These are phyloP conservation scores for Cladophialophora exuberans DNA, from an alignment of 2,329 filamentous ascomycete species.

Conservation along the genomic window DNA sequence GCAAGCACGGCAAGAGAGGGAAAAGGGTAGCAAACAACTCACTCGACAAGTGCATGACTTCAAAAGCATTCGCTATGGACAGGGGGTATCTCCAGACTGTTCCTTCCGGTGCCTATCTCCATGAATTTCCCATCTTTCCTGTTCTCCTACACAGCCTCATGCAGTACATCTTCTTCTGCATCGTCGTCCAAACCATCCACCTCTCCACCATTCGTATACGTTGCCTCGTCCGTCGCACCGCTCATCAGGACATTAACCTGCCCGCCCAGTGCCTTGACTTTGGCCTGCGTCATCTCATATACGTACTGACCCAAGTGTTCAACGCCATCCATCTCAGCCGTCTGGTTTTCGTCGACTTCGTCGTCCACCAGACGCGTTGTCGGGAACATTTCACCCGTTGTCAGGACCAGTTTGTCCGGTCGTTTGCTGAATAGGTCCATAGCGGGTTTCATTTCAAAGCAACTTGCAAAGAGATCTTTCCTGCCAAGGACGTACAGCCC, in stretches of 20 bases:
- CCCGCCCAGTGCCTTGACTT: conserved; percentile 61
- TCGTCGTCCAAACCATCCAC: conserved; percentile 41
- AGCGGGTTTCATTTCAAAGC: conserved; percentile 82
- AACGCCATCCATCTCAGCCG: conserved; percentile 79
- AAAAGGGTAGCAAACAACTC: too few relatives aligned
- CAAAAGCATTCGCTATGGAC: too few relatives aligned
- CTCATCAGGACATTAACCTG: conserved; percentile 41
- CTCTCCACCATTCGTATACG: conserved; percentile 42
- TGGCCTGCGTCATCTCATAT: conserved; percentile 87
- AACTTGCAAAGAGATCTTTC: conserved; percentile 83
- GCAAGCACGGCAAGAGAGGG: too few relatives aligned
- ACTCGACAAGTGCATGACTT: too few relatives aligned
- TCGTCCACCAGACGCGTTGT: conserved; percentile 41
- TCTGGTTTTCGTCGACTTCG: conserved; percentile 14
- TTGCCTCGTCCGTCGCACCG: conserved; percentile 39
- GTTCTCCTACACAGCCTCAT: conserved; percentile 20
- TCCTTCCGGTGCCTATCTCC: too few relatives aligned
- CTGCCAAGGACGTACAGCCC: conserved; percentile 92
- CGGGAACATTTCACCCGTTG: conserved; percentile 85
- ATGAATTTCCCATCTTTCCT: too few relatives aligned
- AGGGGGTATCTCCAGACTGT: too few relatives aligned
- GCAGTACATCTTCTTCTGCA: conserved; percentile 37
- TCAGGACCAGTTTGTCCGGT: conserved; percentile 79
- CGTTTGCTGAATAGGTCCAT: conserved; percentile 77
- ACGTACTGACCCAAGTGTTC: conserved; percentile 97